A percentile compares a stretch with the other conserved stretches of the same genome.
Conservation (phyloP, 1,139 yeast genomes). For the Pichia sorboxylosa region DNA sequence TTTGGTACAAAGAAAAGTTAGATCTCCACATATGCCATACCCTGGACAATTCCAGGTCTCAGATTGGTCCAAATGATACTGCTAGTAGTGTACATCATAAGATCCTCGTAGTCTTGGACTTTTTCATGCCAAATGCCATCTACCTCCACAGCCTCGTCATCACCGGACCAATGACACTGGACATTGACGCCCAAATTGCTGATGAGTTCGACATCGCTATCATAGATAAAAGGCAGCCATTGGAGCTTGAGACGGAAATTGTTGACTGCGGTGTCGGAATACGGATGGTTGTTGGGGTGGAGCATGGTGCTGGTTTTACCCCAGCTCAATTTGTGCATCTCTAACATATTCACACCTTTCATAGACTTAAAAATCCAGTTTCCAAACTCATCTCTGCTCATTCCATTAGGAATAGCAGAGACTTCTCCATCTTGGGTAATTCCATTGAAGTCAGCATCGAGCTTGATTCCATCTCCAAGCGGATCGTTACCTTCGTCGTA, state of each 20-base stretch:
- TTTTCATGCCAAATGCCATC: conserved; percentile 28
- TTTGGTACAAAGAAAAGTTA: too few relatives aligned
- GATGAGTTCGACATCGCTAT: conserved; percentile 18
- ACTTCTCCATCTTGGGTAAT: conserved; percentile 1
- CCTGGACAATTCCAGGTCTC: conserved; percentile 55
- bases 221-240: conserved; percentile 62
- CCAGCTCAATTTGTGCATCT: conserved; percentile 58
- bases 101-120: conserved; percentile 61
- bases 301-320: conserved; percentile 13
- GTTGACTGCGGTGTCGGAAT: too few relatives aligned
- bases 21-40: conserved; percentile 15
- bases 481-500: conserved; percentile 28
- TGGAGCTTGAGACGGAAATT: conserved; percentile 55
- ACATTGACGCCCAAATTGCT: conserved; percentile 40
- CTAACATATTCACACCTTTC: conserved; percentile 51
- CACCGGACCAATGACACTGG: conserved; percentile 68
- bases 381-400: conserved; percentile 37
- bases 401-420: conserved; percentile 34
- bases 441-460: conserved; percentile 4
- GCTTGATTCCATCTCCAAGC: too few relatives aligned
- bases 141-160: conserved; percentile 30
- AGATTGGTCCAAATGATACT: conserved; percentile 55
- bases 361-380: conserved; percentile 41
- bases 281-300: background rate
- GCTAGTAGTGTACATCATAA: conserved; percentile 52